Base-by-base conservation (phyloP, 2,329 filamentous ascomycete species). In the Podosphaera aphanis region DNA sequence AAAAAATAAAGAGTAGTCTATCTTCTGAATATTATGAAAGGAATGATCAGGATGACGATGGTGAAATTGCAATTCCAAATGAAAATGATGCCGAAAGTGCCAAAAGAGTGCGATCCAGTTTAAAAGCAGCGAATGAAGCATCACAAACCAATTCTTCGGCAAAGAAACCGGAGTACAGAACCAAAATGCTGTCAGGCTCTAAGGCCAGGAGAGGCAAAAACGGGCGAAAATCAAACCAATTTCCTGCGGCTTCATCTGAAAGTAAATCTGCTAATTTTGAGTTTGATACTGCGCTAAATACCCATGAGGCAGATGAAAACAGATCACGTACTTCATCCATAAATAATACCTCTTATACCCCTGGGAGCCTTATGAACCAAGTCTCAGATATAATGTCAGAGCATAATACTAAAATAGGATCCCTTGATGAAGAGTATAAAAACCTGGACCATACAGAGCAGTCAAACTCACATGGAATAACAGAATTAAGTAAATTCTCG, bases 391-490 rank as follows among this genome's bases (percentile, higher is more conserved):
- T n/a, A 6, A 33, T 33, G 11, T 33, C 15, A 11, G 3, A n/a
- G 3, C 29, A 49, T 47, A 40, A 53, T 40, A 50, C 51, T 13
- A 51, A 49, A 7, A 48, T 54, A 20, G 51, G 54, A 46, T 55
- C 52, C 7, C 55, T 55, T 21, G 47, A 36, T 21, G 43, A 49
- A 21, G 53, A 55, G 4, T 56, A 54, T 55, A 57, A 55, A 48
- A 58, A 54, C 44, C 51, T 55, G 10, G 46, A 47, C 25, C 35
- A 48, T 29, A 43, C 54, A n/a, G 49, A 53, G 39, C 42, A 48
- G 29, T 13, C 29, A 33, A 33, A 33, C 13, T 33, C 29, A 33
- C 15, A 33, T 29, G 47, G 47, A 40, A 43, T 39, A 21, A 16
- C 42, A 31, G 38, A 37, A 44, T 13, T 29, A 11, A 36, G 46